These are phyloP conservation scores for Clonostachys byssicola DNA, from an alignment of 2,329 filamentous ascomycete species.

Conservation along the genomic window DNA sequence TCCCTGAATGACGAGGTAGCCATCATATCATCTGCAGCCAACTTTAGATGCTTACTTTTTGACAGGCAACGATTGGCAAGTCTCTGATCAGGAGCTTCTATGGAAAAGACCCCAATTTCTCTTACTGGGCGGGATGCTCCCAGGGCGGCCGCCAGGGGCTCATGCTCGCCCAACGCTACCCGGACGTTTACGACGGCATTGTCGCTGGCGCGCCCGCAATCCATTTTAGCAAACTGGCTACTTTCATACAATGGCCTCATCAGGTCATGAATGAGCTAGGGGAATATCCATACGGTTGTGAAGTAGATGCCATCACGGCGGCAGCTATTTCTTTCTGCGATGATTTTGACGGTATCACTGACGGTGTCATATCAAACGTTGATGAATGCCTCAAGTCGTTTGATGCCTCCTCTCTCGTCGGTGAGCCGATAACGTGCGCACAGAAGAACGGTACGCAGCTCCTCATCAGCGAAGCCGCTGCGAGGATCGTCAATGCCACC, in stretches of 20 bases:
- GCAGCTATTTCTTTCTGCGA: constrained; percentile 2
- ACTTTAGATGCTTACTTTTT: not conserved
- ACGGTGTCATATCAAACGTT: constrained; percentile 10
- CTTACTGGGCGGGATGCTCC: constrained; percentile 47
- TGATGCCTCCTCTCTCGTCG: not conserved
- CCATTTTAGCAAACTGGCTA: constrained; percentile 24
- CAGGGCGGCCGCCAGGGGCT: constrained; percentile 52
- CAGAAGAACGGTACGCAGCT: not conserved
- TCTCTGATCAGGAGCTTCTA: constrained; percentile 36
- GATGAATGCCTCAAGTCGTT: not conserved
- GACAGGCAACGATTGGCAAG: constrained; percentile 31
- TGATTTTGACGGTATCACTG: not conserved
- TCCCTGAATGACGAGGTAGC: constrained; percentile 6
- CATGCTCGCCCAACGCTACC: constrained; percentile 44
- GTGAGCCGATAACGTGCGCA: not conserved
- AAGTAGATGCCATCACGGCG: not conserved
- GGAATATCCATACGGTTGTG: constrained; percentile 3
- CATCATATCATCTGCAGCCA: too few relatives aligned
- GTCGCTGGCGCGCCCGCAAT: constrained; percentile 39
- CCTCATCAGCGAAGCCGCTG: not conserved
- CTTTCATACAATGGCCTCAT: not conserved
- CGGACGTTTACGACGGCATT: constrained; percentile 49
- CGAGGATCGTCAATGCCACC: not conserved
- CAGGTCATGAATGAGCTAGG: constrained; percentile 29
- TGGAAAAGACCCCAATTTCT: constrained; percentile 25